A percentile compares a stretch with the other conserved stretches of the same genome.
phyloP scores from a whole-genome alignment of 2,329 filamentous ascomycete genomes.

The Cordyceps farinosa region DNA sequence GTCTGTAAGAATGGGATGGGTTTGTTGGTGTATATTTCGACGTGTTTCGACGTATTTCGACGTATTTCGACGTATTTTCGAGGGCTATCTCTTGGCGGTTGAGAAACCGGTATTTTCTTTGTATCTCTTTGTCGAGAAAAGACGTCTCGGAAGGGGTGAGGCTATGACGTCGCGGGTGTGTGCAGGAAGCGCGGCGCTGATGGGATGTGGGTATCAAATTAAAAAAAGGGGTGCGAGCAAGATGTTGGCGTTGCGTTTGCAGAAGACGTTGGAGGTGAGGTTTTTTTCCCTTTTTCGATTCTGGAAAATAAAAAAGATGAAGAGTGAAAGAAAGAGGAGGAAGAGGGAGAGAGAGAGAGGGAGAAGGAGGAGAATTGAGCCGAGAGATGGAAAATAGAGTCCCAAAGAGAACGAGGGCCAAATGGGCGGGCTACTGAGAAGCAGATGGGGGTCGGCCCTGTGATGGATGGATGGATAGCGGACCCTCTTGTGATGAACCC shows the following conservation, averaged over 20 bases:
- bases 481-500: background rate
- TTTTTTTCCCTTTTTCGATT: background rate
- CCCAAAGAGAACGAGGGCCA: background rate
- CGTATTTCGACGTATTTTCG: background rate
- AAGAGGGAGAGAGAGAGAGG: too few relatives aligned
- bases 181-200: background rate
- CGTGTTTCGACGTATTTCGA: background rate
- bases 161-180: slow-evolving; percentile 17
- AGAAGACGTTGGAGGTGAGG: too few relatives aligned
- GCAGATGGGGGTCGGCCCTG: background rate
- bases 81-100: background rate
- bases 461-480: background rate
- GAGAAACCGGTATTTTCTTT: background rate
- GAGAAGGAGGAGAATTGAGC: too few relatives aligned
- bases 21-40: background rate
- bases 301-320: too few relatives aligned
- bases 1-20: background rate
- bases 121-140: background rate
- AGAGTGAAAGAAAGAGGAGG: too few relatives aligned
- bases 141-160: slow-evolving; percentile 9
- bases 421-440: background rate
- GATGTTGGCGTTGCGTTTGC: background rate
- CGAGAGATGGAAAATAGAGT: background rate
- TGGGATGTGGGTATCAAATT: slow-evolving; percentile 13
- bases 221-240: background rate